Conservation (phyloP, 2,329 filamentous ascomycete species). For the Arthrobotrys megalospora region DNA sequence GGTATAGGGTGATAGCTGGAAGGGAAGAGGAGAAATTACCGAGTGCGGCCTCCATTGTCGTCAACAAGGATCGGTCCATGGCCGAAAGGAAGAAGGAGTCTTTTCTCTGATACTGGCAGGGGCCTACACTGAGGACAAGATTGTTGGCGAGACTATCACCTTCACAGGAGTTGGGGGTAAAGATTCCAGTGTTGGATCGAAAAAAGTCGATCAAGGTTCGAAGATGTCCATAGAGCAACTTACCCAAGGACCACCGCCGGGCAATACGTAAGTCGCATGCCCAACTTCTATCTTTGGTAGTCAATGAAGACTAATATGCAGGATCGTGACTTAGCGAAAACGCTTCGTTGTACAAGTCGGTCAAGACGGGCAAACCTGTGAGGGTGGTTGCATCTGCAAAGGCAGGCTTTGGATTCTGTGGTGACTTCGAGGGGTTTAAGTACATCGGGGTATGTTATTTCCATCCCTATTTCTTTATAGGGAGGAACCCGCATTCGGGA, state of each 20-base stretch:
- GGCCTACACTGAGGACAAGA: constrained; percentile 18
- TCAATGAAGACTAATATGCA: too few relatives aligned
- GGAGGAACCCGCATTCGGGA: too few relatives aligned
- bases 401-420: too few relatives aligned
- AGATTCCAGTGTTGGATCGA: too few relatives aligned
- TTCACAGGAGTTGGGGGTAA: constrained; percentile 39
- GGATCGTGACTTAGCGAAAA: too few relatives aligned
- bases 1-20: background rate
- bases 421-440: too few relatives aligned
- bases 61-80: constrained; percentile 30
- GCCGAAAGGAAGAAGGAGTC: background rate
- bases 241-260: background rate
- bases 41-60: constrained; percentile 2
- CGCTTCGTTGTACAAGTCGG: too few relatives aligned
- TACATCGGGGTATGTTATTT: too few relatives aligned
- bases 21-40: background rate
- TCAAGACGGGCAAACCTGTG: too few relatives aligned
- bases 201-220: background rate
- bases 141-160: background rate
- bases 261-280: constrained; percentile 24
- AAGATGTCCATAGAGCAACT: constrained; percentile 6
- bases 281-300: background rate
- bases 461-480: too few relatives aligned
- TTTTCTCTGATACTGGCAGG: constrained; percentile 19
- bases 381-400: too few relatives aligned